Percentiles rank a stretch among this genome's conserved stretches.
These are phyloP conservation scores for Tardiomyces depauwii DNA, from an alignment of 1,139 yeast genomes.

Conservation along the genomic window DNA sequence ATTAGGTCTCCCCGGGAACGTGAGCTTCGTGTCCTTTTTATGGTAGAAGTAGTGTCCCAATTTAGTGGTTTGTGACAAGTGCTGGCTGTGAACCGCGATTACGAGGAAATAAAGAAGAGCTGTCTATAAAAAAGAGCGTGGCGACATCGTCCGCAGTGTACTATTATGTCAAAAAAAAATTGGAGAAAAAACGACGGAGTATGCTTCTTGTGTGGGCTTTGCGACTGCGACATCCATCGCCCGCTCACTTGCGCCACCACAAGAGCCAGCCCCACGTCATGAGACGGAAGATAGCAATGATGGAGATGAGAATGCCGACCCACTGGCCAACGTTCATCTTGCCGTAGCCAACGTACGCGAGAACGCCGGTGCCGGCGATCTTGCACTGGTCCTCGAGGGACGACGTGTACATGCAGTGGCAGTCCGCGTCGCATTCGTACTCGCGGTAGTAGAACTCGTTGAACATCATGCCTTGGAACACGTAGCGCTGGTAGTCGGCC, in stretches of 20 bases:
- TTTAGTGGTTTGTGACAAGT: too few species aligned
- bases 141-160: too few species aligned
- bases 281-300: constrained; percentile 11
- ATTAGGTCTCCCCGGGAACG: too few species aligned
- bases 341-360: constrained; percentile 25
- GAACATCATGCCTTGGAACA: constrained; percentile 35
- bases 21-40: too few species aligned
- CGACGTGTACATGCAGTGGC: constrained; percentile 30
- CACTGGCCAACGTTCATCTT: constrained; percentile 23
- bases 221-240: too few species aligned
- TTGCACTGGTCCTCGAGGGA: constrained; percentile 24
- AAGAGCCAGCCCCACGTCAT: background rate
- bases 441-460: constrained; percentile 26
- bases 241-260: background rate
- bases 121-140: too few species aligned
- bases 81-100: too few species aligned
- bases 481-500: constrained; percentile 33
- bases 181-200: too few species aligned
- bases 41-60: too few species aligned
- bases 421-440: constrained; percentile 25
- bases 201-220: too few species aligned
- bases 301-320: constrained; percentile 27
- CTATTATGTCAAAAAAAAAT: too few species aligned
- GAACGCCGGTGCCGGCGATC: constrained; percentile 27
- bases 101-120: too few species aligned